Evolutionary conservation across 257 asterid species (phyloP).

Genomic region (Cordia subcordata): DNA sequence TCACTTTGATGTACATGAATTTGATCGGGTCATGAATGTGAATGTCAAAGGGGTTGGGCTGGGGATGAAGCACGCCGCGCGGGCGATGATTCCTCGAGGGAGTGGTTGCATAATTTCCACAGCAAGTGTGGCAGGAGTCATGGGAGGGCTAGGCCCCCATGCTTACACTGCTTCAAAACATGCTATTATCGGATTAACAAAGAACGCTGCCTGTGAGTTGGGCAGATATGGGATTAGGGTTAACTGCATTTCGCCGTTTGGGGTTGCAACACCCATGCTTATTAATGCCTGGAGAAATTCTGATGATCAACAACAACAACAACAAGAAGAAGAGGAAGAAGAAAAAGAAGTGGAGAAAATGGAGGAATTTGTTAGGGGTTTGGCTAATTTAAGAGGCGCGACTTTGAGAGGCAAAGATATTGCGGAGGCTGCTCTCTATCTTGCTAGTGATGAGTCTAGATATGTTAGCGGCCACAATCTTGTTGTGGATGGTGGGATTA

Average conservation of each 20-base stretch:
- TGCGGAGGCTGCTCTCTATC: constrained; percentile 31
- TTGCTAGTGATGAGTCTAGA: constrained; percentile 32
- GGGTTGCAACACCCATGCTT: constrained; percentile 82
- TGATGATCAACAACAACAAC: constrained; percentile 14
- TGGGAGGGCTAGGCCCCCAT: constrained; percentile 81
- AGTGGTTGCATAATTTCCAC: constrained; percentile 62
- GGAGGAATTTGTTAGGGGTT: constrained; percentile 62
- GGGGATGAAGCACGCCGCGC: constrained; percentile 84
- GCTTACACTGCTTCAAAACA: constrained; percentile 85
- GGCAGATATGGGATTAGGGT: constrained; percentile 72
- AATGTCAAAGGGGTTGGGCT: constrained; percentile 64
- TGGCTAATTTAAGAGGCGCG: constrained; percentile 43
- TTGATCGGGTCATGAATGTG: constrained; percentile 58
- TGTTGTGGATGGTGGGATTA: constrained; percentile 33
- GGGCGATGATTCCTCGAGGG: constrained; percentile 51
- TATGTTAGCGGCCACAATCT: constrained; percentile 33
- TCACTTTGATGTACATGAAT: constrained; percentile 60
- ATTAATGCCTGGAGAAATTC: constrained; percentile 57
- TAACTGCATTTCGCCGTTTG: constrained; percentile 80
- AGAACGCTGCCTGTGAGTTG: constrained; percentile 74
- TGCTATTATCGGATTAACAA: constrained; percentile 68
- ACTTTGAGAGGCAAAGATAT: constrained; percentile 17
- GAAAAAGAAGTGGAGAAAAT: constrained; percentile 51
- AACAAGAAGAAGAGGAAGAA: constrained; percentile 11
- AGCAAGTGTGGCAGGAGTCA: constrained; percentile 69